A percentile compares a stretch with the other conserved stretches of the same genome.
Evolutionary conservation across 1,284 basidiomycete genomes (phyloP).

Genomic region (Lignosus rhinocerotis): DNA sequence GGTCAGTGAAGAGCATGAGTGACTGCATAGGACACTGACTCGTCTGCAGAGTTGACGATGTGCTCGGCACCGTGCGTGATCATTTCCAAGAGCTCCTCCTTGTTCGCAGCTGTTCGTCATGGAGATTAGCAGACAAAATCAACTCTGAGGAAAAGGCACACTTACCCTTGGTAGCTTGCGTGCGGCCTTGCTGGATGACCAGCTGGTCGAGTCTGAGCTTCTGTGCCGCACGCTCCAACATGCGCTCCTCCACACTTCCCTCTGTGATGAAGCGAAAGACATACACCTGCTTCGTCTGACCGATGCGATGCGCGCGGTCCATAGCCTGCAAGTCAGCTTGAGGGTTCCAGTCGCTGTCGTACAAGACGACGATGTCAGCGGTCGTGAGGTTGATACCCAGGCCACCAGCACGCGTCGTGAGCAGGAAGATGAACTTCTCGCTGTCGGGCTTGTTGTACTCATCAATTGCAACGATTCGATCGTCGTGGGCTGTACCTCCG

Average conservation of each 20-base stretch:
- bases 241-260: conserved; percentile 95
- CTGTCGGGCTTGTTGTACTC: conserved; percentile 96
- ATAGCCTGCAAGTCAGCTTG: conserved; percentile 99
- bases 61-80: conserved; percentile 98
- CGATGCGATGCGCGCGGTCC: conserved; percentile 98
- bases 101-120: conserved; percentile 72
- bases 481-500: conserved; percentile 93
- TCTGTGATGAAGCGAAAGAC: conserved; percentile 99
- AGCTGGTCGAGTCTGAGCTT: conserved; percentile 95
- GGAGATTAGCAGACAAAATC: not conserved
- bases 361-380: conserved; percentile 96
- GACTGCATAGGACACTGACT: conserved; percentile 50
- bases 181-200: conserved; percentile 95
- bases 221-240: conserved; percentile 95
- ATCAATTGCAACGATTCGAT: conserved; percentile 94
- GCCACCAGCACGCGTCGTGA: conserved; percentile 98
- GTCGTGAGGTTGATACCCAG: conserved; percentile 96
- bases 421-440: conserved; percentile 96
- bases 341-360: conserved; percentile 99
- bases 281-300: conserved; percentile 98
- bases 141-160: not conserved
- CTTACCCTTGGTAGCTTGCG: conserved; percentile 66
- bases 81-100: conserved; percentile 98
- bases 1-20: not conserved
- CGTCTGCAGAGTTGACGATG: conserved; percentile 81